Percentiles rank a stretch among this genome's conserved stretches.
phyloP scores from a whole-genome alignment of 495 filamentous ascomycete species.

The Glarea lozoyensis region DNA sequence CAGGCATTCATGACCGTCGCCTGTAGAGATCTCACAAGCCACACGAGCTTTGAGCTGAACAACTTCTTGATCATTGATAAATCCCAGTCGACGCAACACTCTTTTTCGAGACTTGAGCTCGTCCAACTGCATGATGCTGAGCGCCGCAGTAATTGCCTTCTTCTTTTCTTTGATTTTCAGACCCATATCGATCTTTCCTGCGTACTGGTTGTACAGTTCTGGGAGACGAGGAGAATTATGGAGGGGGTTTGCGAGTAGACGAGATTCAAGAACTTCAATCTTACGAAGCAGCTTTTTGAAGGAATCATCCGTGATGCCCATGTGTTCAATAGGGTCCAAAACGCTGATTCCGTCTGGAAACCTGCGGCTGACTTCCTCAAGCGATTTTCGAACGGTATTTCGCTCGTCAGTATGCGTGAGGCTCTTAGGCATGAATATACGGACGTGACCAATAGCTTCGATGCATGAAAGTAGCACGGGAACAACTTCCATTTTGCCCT shows the following conservation, averaged over 20 bases:
- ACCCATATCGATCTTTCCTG: slow-evolving; percentile 62
- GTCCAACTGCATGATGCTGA: slow-evolving; percentile 83
- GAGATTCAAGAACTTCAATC: slow-evolving; percentile 94
- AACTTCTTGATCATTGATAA: slow-evolving; percentile 90
- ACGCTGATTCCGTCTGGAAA: slow-evolving; percentile 90
- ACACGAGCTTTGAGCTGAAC: slow-evolving; percentile 93
- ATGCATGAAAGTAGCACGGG: slow-evolving; percentile 80
- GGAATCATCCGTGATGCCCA: slow-evolving; percentile 81
- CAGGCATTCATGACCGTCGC: slow-evolving; percentile 76
- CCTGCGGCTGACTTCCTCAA: slow-evolving; percentile 69
- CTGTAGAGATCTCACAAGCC: slow-evolving; percentile 85
- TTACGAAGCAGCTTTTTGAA: slow-evolving; percentile 93
- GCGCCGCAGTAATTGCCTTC: slow-evolving; percentile 74
- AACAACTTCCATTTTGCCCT: slow-evolving; percentile 70
- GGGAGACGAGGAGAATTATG: slow-evolving; percentile 78
- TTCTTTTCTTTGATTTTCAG: slow-evolving; percentile 77
- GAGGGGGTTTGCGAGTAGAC: slow-evolving; percentile 76
- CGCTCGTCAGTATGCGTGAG: slow-evolving; percentile 50
- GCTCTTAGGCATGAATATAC: slow-evolving; percentile 73
- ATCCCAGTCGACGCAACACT: slow-evolving; percentile 89
- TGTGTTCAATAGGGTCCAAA: slow-evolving; percentile 88
- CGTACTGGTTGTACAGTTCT: slow-evolving; percentile 76
- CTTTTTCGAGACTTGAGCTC: slow-evolving; percentile 94
- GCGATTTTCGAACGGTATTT: slow-evolving; percentile 51
- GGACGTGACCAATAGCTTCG: slow-evolving; percentile 64